Base-by-base conservation (phyloP, 768 basidiomycete species). In the Coprinopsis strossmayeri region DNA sequence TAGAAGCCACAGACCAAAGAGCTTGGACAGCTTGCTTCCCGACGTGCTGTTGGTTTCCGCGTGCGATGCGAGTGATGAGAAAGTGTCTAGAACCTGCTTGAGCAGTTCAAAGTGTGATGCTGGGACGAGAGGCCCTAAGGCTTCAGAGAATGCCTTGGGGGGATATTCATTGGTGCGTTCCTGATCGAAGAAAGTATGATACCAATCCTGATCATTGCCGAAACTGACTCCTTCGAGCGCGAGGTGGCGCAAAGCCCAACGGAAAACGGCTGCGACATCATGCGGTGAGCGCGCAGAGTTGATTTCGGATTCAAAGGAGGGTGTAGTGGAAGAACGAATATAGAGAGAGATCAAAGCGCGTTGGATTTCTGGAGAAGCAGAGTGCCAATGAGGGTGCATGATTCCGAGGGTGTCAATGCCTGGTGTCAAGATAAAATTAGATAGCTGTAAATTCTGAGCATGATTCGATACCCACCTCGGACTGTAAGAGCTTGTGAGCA, bases 311-410 rank as follows among this genome's bases (percentile, higher is more conserved):
- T 81, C 76, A 55, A 91, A 88, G 12, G 66, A 56, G 30, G 79
- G 61, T 20, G 71, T 58, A 3, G 57, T 43, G 21, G 78, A 64
- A 32, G 30, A 32, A 7, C 74, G 76, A 52, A 91, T 70, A 67
- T 82, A 90, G 48, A 80, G 75, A 13, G 84, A 84, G 49, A 88
- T 78, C 25, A 91, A 78, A 49, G 60, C 68, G 48, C 69, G 79
- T 61, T 91, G 87, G 15, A 75, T 64, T 10, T 78, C 75, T 5
- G 78, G 77, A 5, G 84, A 87, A 7, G 87, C 73, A 34, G 87
- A 82, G 61, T 84, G 72, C 87, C 85, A 91, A 61, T 89, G 84
- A 5, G 88, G 86, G 57, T 85, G 84, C 85, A 91, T 90, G 38
- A 91, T 72, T 17, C 88, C 88, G 39, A 87, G 79, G 2, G 82